Evolutionary conservation across 2,329 filamentous ascomycete genomes (phyloP), one percentile per base, ranked within the genome.

Genomic region (Fusarium xyrophilum): DNA sequence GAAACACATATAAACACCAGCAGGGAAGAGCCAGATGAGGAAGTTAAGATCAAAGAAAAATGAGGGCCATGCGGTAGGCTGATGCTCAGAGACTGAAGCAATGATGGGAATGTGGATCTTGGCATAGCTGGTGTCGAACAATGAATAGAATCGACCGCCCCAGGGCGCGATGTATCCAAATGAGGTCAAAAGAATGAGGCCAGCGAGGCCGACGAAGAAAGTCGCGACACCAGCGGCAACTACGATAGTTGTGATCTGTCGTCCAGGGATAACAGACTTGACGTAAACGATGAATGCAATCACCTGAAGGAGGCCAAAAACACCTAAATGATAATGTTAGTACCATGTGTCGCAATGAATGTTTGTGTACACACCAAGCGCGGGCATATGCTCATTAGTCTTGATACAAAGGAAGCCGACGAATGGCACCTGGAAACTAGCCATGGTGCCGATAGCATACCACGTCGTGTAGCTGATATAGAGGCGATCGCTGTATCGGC

Each of bases 61-160:
- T 19, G 96, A 93, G 5, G 96, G 96, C 96, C 96, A 99, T 43
- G 96, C 96, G 38, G 96, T 99, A 56, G 96, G 96, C 82, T 99
- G 96, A 83, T 99, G 96, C 82, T 99, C 96, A 2, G 96, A 99
- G 47, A 99, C 96, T n/a, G 96, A 99, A 6, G 96, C 96, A 79
- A 99, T 99, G 77, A 99, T 99, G 65, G 96, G 96, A 77, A 99
- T 99, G 77, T 99, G 96, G 69, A 98, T 96, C 86, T 99, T 99
- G 75, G 96, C 96, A 78, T 99, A 99, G 74, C 93, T 91, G 9
- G 96, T 99, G 79, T 99, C 96, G 93, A 95, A 99, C 33, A 99
- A 89, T 25, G 96, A 99, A 84, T 99, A 99, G 87, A 99, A 99
- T 74, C 96, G 94, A 68, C 96, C 96, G 75, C 92, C 93, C 96